A percentile compares a stretch with the other conserved stretches of the same genome.
These are phyloP conservation scores for Neurospora sp. DNA, from an alignment of 495 filamentous ascomycete species.

Conservation along the genomic window DNA sequence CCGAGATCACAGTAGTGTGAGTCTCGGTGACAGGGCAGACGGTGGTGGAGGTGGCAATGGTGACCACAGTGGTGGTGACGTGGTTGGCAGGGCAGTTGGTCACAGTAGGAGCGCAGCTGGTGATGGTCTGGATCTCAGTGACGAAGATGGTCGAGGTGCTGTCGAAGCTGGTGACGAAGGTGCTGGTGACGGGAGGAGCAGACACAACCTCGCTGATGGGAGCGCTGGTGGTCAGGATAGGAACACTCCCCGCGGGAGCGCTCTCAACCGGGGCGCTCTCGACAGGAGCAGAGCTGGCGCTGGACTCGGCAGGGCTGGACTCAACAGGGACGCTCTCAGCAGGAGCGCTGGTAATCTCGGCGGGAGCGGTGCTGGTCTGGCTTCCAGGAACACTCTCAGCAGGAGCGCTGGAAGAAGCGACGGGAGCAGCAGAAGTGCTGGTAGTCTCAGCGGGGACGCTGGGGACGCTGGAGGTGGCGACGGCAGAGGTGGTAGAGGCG, in stretches of 20 bases:
- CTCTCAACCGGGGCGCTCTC: slow-evolving; percentile 2
- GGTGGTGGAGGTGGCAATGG: slow-evolving; percentile 53
- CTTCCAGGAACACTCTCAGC: slow-evolving; percentile 6
- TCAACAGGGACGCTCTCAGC: slow-evolving; percentile 10
- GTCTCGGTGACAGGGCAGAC: slow-evolving; percentile 42
- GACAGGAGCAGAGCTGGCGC: neutral
- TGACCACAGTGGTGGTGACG: slow-evolving; percentile 41
- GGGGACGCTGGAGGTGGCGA: slow-evolving; percentile 3
- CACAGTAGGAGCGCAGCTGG: slow-evolving; percentile 46
- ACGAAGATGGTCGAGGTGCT: slow-evolving; percentile 52
- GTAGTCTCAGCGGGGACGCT: neutral
- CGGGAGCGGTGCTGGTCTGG: slow-evolving; percentile 10
- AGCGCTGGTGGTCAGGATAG: slow-evolving; percentile 13
- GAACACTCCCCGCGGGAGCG: slow-evolving; percentile 1
- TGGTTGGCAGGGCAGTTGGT: slow-evolving; percentile 49
- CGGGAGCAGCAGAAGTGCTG: slow-evolving; percentile 7
- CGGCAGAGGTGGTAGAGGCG: slow-evolving; percentile 10
- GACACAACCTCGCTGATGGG: slow-evolving; percentile 4
- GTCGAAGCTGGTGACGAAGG: slow-evolving; percentile 21
- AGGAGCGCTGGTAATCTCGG: slow-evolving; percentile 16
- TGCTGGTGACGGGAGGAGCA: slow-evolving; percentile 14
- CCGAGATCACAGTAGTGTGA: slow-evolving; percentile 13
- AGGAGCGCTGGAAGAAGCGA: slow-evolving; percentile 10
- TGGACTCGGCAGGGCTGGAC: too few species aligned
- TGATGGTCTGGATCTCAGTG: slow-evolving; percentile 50